Evolutionary conservation across 2,329 filamentous ascomycete genomes (phyloP).

Genomic region (Xylariomycetidae sp.): DNA sequence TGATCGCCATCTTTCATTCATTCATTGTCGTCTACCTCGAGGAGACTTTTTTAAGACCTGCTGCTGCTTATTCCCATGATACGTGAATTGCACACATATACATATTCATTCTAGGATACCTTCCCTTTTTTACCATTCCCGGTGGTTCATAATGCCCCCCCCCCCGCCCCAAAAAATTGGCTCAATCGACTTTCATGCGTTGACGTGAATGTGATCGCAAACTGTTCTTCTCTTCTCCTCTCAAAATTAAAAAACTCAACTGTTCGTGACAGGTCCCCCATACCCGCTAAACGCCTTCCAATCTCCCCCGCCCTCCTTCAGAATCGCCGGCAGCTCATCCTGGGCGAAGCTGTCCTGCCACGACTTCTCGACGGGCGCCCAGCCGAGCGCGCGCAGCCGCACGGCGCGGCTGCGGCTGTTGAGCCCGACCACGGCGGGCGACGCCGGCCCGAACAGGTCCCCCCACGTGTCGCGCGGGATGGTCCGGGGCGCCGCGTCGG

Average conservation of each 20-base stretch:
- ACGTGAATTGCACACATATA: too few species aligned
- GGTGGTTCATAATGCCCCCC: too few species aligned
- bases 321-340: slow-evolving; percentile 37
- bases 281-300: slow-evolving; percentile 14
- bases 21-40: too few species aligned
- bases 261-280: slow-evolving; percentile 7
- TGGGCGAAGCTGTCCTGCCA: slow-evolving; percentile 32
- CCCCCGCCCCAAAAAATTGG: too few species aligned
- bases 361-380: slow-evolving; percentile 39
- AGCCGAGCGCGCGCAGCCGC: slow-evolving; percentile 39
- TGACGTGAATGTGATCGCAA: too few species aligned
- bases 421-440: slow-evolving; percentile 32
- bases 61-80: too few species aligned
- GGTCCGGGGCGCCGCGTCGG: slow-evolving; percentile 29
- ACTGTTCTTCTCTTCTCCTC: too few species aligned
- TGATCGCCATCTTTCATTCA: too few species aligned
- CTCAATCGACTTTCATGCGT: too few species aligned
- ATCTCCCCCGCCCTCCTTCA: slow-evolving; percentile 25
- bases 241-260: slow-evolving; percentile 5
- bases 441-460: slow-evolving; percentile 35
- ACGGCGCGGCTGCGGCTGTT: slow-evolving; percentile 39
- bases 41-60: too few species aligned
- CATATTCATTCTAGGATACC: too few species aligned
- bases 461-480: slow-evolving; percentile 32
- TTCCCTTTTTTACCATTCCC: too few species aligned